These are phyloP conservation scores for Fraxinus paxiana DNA, from an alignment of 305 asterid genomes.

Conservation along the genomic window DNA sequence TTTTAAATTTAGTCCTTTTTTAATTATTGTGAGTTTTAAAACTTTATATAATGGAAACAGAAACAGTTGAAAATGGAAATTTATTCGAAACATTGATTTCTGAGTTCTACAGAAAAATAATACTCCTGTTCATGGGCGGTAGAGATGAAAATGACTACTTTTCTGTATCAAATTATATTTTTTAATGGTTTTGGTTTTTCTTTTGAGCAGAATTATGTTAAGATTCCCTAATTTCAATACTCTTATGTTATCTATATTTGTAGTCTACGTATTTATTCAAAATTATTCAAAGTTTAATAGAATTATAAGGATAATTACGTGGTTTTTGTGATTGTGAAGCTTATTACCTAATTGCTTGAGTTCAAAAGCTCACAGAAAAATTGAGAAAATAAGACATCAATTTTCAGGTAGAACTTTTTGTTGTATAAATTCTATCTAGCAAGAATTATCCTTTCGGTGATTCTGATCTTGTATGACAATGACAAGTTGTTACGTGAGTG, in stretches of 20 bases:
- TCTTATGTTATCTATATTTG: not conserved
- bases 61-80: not conserved
- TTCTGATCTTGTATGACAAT: not conserved
- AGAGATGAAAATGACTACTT: not conserved
- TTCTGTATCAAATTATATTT: not conserved
- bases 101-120: conserved; percentile 1
- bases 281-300: not conserved
- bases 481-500: not conserved
- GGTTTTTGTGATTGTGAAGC: not conserved
- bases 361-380: not conserved
- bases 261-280: not conserved
- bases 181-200: not conserved
- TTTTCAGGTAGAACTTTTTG: not conserved
- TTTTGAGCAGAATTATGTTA: not conserved
- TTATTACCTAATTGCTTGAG: not conserved
- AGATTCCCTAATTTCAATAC: not conserved
- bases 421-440: not conserved
- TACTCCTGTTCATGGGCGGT: not conserved
- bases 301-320: not conserved
- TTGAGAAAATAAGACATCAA: not conserved
- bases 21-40: not conserved
- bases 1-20: not conserved
- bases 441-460: not conserved
- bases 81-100: not conserved
- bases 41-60: not conserved